phyloP scores from a whole-genome alignment of 495 filamentous ascomycete species.

The Penicillium antarcticum region DNA sequence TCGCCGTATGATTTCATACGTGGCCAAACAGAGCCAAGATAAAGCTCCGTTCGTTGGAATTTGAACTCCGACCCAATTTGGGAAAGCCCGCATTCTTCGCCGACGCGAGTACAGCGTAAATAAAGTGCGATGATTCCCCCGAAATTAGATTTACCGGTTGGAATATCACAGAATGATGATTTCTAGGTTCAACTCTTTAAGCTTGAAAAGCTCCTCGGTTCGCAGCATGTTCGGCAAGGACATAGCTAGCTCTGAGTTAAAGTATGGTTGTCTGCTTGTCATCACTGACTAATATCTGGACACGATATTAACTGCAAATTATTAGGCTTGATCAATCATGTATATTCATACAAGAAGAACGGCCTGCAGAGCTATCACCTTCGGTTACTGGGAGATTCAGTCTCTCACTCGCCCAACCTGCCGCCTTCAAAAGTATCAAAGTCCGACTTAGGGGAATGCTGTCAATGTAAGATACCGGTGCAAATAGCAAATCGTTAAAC shows the following conservation, averaged over 20 bases:
- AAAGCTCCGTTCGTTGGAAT: background rate
- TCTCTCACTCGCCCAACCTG: slow-evolving; percentile 5
- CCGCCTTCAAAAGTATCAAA: slow-evolving; percentile 12
- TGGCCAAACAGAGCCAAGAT: background rate
- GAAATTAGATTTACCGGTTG: background rate
- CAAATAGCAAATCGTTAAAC: background rate
- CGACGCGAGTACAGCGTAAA: slow-evolving; percentile 1
- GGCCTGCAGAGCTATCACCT: background rate
- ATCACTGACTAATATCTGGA: background rate
- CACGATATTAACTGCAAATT: background rate
- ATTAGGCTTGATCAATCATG: slow-evolving; percentile 17
- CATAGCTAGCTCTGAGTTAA: background rate
- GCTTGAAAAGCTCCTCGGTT: background rate
- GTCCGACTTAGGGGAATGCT: slow-evolving; percentile 13
- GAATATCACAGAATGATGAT: background rate
- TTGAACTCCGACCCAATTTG: slow-evolving; percentile 7
- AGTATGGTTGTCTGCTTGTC: background rate
- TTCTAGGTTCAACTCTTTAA: background rate
- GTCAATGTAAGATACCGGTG: slow-evolving; percentile 10
- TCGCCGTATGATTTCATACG: background rate
- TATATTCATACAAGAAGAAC: slow-evolving; percentile 14
- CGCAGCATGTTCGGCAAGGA: slow-evolving; percentile 1
- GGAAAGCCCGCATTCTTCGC: slow-evolving; percentile 8
- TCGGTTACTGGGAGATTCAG: slow-evolving; percentile 12
- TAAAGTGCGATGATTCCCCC: background rate